Evolutionary conservation across 208 protist species (phyloP), one percentile per base, ranked within the genome.

Genomic region (Crithidia mellificae): DNA sequence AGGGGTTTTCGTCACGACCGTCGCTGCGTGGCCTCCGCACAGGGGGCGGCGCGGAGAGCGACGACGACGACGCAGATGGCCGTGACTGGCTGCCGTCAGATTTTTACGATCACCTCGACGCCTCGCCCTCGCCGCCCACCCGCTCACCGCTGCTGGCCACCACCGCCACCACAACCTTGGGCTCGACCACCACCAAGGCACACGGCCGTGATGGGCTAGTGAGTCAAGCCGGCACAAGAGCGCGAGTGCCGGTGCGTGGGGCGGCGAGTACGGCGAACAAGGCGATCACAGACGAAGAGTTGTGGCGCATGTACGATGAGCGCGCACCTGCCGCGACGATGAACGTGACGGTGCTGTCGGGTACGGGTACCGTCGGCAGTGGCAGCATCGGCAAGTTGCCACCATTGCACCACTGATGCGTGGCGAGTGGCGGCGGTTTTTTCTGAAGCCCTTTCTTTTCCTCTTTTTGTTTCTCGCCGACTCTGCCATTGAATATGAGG

Each of bases 241-340:
- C n/a, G 22, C 70, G 47, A 8, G 46, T 20, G 27, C 49, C 20
- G 32, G 19, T 8, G 50, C 43, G n/a, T 25, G 53, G 11, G 43
- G 14, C 27, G 34, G 34, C 24, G 39, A 8, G 41, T 12, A 19
- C 29, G 25, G 12, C 52, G 29, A 38, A 20, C 4, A 69, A 57
- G 49, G 47, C 57, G 2, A 44, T 82, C n/a, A 66, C 58, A 12
- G 53, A 83, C 56, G 67, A 81, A 27, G 52, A 78, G 38, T 56
- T 89, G 64, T 89, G 83, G 83, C 55, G 77, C 22, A 43, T 89
- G 74, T 85, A 85, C 54, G 65, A 84, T 6, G 34, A 50, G 56
- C 75, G 83, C 15, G 77, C 68, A 1, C 83, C 77, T 2, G 30
- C 46, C 0, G 25, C 53, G 34, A 12, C 34, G 34, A 38, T n/a